Conservation (phyloP, 1,284 basidiomycete species). For the Moesziomyces aphidis region DNA sequence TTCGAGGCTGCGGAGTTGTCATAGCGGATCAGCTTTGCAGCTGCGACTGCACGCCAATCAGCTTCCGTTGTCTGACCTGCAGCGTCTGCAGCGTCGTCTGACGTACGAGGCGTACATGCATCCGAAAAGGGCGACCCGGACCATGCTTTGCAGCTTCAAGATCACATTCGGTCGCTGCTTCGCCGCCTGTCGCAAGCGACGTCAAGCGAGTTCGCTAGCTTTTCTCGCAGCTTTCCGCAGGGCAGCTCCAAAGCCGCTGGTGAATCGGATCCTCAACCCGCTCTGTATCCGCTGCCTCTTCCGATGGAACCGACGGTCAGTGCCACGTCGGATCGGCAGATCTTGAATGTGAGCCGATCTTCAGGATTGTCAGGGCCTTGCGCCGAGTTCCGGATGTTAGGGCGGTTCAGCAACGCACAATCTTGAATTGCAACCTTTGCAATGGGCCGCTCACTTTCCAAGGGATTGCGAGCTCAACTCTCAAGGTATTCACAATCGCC, state of each 20-base stretch:
- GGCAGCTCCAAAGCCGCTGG: neutral
- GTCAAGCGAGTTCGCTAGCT: too few species aligned
- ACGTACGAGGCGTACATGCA: neutral
- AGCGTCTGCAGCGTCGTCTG: neutral
- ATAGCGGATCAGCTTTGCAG: neutral
- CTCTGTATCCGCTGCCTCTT: neutral
- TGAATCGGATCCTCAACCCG: neutral
- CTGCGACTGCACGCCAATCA: neutral
- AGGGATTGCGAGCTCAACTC: too few species aligned
- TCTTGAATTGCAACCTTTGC: too few species aligned
- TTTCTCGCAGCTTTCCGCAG: neutral
- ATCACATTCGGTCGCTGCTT: too few species aligned
- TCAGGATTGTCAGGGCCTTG: too few species aligned
- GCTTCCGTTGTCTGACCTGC: neutral
- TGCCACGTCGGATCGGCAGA: too few species aligned
- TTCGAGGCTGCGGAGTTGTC: neutral
- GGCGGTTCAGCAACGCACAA: too few species aligned
- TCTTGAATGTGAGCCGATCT: too few species aligned
- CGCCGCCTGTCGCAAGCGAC: too few species aligned
- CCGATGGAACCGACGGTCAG: neutral
- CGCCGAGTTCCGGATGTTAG: too few species aligned
- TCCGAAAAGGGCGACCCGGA: neutral
- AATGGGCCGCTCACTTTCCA: too few species aligned
- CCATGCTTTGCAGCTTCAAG: neutral
- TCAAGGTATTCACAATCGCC: too few species aligned